A percentile compares a stretch with the other conserved stretches of the same genome.
phyloP scores from a whole-genome alignment of 352 stramenopile genomes.

The Globisporangium megalacanthum region DNA sequence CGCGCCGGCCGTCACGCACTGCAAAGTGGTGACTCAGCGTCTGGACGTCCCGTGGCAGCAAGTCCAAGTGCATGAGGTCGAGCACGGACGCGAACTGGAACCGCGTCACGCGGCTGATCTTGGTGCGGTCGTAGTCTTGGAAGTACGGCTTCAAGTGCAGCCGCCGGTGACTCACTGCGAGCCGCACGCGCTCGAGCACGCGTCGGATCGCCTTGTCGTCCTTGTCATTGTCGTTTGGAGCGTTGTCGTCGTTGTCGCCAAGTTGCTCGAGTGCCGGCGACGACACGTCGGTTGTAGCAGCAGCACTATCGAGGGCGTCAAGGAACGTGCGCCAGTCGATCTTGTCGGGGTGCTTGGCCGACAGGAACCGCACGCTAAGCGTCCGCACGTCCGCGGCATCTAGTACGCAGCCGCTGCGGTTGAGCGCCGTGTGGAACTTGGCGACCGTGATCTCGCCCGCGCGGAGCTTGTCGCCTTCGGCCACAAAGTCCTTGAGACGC shows the following conservation, averaged over 20 bases:
- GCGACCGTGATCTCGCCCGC: conserved; percentile 76
- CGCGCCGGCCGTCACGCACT: conserved; percentile 40
- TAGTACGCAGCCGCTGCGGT: conserved; percentile 68
- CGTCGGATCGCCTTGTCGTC: conserved; percentile 21
- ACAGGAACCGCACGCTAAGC: conserved; percentile 59
- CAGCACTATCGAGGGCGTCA: conserved; percentile 32
- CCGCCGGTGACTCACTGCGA: conserved; percentile 54
- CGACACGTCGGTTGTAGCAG: not conserved
- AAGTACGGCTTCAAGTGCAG: conserved; percentile 87
- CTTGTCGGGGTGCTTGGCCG: conserved; percentile 54
- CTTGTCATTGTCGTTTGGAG: not conserved
- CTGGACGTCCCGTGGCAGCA: conserved; percentile 49
- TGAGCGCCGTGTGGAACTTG: conserved; percentile 84
- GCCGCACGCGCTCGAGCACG: conserved; percentile 39
- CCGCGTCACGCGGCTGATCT: conserved; percentile 63
- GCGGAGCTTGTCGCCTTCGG: conserved; percentile 73
- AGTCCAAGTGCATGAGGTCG: conserved; percentile 72
- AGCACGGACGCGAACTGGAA: conserved; percentile 81
- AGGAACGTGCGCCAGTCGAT: conserved; percentile 79
- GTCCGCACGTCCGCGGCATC: conserved; percentile 59
- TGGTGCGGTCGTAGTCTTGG: conserved; percentile 83
- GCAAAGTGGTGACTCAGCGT: conserved; percentile 46
- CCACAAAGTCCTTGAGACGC: conserved; percentile 79
- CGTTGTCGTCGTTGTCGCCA: not conserved
- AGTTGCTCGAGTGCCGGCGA: not conserved